Conservation (phyloP, 192 early-diverging fungal genomes). For the Geranomyces variabilis region DNA sequence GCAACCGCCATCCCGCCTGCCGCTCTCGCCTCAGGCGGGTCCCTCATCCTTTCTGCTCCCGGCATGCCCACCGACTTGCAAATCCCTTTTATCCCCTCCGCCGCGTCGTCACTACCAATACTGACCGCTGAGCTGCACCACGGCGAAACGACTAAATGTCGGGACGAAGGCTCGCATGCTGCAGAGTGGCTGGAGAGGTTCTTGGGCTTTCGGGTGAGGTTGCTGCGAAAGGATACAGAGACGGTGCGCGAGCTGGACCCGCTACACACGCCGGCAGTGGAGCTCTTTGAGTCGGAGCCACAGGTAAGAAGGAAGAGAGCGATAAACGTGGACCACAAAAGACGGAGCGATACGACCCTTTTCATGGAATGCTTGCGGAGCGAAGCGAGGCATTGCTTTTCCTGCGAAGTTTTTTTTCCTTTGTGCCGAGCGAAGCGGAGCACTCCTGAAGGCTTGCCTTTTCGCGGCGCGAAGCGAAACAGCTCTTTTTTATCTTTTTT, state of each 20-base stretch:
- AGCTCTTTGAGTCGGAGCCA: slow-evolving; percentile 24
- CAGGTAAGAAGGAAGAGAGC: slow-evolving; percentile 14
- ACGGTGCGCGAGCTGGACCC: slow-evolving; percentile 40
- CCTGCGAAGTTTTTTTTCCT: too few relatives aligned
- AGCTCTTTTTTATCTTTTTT: too few relatives aligned
- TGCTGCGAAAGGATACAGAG: slow-evolving; percentile 55
- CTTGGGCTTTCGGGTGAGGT: slow-evolving; percentile 43
- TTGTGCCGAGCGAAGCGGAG: too few relatives aligned
- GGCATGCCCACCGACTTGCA: slow-evolving; percentile 32
- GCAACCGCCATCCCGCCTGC: slow-evolving; percentile 4
- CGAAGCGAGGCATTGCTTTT: too few relatives aligned
- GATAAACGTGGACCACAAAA: not conserved
- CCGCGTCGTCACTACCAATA: not conserved
- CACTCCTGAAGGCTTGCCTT: not conserved
- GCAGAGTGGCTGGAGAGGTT: slow-evolving; percentile 58
- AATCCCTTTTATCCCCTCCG: slow-evolving; percentile 12
- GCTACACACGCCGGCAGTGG: slow-evolving; percentile 51
- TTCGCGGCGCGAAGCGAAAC: not conserved
- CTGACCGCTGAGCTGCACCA: not conserved
- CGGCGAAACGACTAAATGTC: slow-evolving; percentile 38
- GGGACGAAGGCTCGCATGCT: slow-evolving; percentile 69
- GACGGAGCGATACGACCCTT: too few relatives aligned
- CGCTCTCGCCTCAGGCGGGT: slow-evolving; percentile 37
- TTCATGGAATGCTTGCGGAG: not conserved
- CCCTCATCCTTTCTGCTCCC: slow-evolving; percentile 38